Base-by-base conservation (phyloP, 202 grass and related monocot genomes). In the Bolboschoenoplectus hybrid region DNA sequence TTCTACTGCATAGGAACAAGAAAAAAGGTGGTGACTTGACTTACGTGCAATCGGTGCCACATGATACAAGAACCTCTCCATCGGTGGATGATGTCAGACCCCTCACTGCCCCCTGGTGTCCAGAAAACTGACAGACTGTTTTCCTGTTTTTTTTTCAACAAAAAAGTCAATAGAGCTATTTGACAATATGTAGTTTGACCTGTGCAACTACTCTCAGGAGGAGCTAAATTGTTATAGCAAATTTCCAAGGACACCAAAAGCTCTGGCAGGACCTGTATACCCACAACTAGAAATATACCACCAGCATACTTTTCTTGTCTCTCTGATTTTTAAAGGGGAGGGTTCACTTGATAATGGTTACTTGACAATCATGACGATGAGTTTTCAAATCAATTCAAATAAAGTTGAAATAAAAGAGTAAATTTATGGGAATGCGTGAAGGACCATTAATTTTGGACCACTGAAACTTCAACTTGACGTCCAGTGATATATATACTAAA, bases 11-110 rank as follows among this genome's bases (percentile, higher is more conserved):
- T 11, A 61, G 8, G 16, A 61, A 61, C 7, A 3, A 76, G 76
- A 80, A 44, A 43, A 80, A 61, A 20, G 16, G 38, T 35, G 19
- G 36, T 71, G n/a, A 86, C 41, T 81, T 52, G 64, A 90, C 96
- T 88, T 90, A 96, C 96, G 88, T 98, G 96, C 91, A 90, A 64
- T 98, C 96, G 81, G 89, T 89, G 8, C 96, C 96, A 46, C 96
- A 96, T 34, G 96, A 96, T 90, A 98, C 67, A 8, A 98, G 93
- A 89, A 94, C 86, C 83, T 91, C 96, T n/a, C 96, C 96, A 50
- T 96, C 86, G 0, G 96, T 98, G 74, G 93, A 98, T 89, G 96
- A 90, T 63, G 93, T 72, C 87, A 96, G 74, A 85, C 96, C 96
- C 75, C 90, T 84, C 67, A 96, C 93, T 44, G 90, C 90, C 66